Base-by-base conservation (phyloP, 768 basidiomycete genomes). In the Amanita pallidorosea region DNA sequence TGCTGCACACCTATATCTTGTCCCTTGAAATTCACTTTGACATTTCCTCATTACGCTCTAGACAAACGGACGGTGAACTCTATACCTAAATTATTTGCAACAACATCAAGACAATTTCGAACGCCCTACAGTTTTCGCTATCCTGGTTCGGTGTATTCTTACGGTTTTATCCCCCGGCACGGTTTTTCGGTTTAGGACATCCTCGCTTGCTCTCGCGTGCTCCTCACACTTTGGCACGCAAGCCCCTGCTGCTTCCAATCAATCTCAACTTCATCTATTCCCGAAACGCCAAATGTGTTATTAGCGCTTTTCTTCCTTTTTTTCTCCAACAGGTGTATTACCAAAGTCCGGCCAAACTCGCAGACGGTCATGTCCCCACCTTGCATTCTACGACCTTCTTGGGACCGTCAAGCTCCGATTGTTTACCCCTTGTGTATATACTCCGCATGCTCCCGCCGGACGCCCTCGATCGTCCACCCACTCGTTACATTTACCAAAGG, bases 231-330 rank as follows among this genome's bases (percentile, higher is more conserved):
- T 8, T 37, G 29, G 29, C 22, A n/a, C 15, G 23, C 15, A 42
- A 29, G n/a, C 42, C n/a, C 18, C 50, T 34, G 25, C 22, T 36
- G 34, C 31, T 51, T 31, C 40, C 50, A 5, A 31, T 27, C 20
- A n/a, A 51, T 51, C 50, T 51, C 42, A 51, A 41, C 33, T 51
- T 51, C 50, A 51, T 51, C 50, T 51, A 51, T 34, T 42, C 49
- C 42, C 50, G 31, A 41, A 27, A 51, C 29, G 22, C 42, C 50
- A 35, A 42, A 33, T 51, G 50, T 51, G 50, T 51, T 51, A 51
- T 34, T 51, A 51, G 42, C 42, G 22, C 33, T 36, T 45, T 51
- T 44, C 20, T 35, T 44, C 22, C 37, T 23, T 27, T 44, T 25
- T 17, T 31, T n/a, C 25, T 20, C 2, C 35, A n/a, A 25, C 25